Evolutionary conservation across 805 yeast genomes (phyloP).

Genomic region (Pichia exigua): DNA sequence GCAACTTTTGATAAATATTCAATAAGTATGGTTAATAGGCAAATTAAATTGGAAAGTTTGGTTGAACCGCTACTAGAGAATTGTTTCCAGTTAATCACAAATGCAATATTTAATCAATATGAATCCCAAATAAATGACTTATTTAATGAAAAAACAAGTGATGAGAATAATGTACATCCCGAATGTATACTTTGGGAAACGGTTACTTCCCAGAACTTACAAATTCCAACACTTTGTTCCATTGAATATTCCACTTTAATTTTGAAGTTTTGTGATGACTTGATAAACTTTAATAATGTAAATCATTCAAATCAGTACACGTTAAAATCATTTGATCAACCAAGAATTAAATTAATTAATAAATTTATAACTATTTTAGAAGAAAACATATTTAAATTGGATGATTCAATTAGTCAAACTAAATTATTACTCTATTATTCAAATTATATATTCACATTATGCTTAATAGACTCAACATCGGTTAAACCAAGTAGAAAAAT

Average conservation of each 20-base stretch:
- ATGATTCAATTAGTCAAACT: background rate
- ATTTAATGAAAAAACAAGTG: conserved; percentile 10
- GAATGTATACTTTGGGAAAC: conserved; percentile 19
- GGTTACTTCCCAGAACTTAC: background rate
- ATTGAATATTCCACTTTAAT: conserved; percentile 18
- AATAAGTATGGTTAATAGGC: background rate
- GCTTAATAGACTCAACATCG: background rate
- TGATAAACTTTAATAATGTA: conserved; percentile 14
- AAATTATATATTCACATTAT: conserved; percentile 6
- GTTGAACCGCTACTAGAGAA: conserved; percentile 12
- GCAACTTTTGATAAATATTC: conserved; percentile 3
- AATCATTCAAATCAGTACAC: conserved; percentile 26
- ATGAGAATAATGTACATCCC: conserved; percentile 11
- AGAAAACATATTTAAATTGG: background rate
- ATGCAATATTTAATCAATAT: background rate
- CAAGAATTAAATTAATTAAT: conserved; percentile 11
- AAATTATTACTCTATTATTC: conserved; percentile 9
- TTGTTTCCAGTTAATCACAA: background rate
- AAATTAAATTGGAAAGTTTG: conserved; percentile 11
- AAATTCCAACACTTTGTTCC: conserved; percentile 19
- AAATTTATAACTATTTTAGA: conserved; percentile 8
- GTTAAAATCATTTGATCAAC: conserved; percentile 12
- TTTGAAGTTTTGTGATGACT: conserved; percentile 13
- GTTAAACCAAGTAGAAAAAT: background rate
- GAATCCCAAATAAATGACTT: background rate